Percentiles rank a stretch among this genome's conserved stretches.
Evolutionary conservation across 805 yeast species (phyloP).

Genomic region (Myxozyma geophila): DNA sequence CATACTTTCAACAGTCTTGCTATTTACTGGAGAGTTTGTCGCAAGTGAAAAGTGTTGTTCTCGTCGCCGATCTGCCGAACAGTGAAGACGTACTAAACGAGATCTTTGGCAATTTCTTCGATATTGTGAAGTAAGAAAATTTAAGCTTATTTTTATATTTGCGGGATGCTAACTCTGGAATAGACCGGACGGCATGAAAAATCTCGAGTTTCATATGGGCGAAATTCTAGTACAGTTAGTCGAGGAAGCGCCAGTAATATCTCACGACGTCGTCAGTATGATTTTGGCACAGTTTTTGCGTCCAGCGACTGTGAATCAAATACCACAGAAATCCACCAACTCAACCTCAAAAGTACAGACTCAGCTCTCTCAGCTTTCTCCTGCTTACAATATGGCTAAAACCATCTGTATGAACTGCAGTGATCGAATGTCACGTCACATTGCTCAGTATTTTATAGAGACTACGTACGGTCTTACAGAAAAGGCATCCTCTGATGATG

Average conservation of each 20-base stretch:
- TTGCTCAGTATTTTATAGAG: slow-evolving; percentile 81
- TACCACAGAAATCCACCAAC: neutral
- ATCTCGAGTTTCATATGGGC: slow-evolving; percentile 63
- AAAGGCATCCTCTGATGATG: slow-evolving; percentile 42
- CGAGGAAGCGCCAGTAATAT: slow-evolving; percentile 68
- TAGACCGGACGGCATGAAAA: slow-evolving; percentile 38
- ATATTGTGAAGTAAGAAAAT: slow-evolving; percentile 47
- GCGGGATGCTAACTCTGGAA: neutral
- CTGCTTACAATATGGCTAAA: slow-evolving; percentile 68
- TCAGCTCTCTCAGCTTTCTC: slow-evolving; percentile 46
- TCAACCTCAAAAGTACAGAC: slow-evolving; percentile 16
- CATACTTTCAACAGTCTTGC: slow-evolving; percentile 65
- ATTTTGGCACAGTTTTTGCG: slow-evolving; percentile 66
- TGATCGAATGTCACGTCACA: slow-evolving; percentile 73
- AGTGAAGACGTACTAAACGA: slow-evolving; percentile 58
- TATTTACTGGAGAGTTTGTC: slow-evolving; percentile 70
- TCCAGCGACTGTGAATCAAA: slow-evolving; percentile 42
- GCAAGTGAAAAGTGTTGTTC: slow-evolving; percentile 73
- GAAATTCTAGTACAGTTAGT: slow-evolving; percentile 77
- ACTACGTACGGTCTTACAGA: slow-evolving; percentile 53
- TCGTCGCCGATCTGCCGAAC: slow-evolving; percentile 74
- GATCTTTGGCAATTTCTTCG: slow-evolving; percentile 67
- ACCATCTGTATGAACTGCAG: slow-evolving; percentile 69
- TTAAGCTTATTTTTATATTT: neutral
- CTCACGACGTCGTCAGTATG: slow-evolving; percentile 62